Base-by-base conservation (phyloP, 805 yeast species). In the Yamadazyma paraphyllophila region DNA sequence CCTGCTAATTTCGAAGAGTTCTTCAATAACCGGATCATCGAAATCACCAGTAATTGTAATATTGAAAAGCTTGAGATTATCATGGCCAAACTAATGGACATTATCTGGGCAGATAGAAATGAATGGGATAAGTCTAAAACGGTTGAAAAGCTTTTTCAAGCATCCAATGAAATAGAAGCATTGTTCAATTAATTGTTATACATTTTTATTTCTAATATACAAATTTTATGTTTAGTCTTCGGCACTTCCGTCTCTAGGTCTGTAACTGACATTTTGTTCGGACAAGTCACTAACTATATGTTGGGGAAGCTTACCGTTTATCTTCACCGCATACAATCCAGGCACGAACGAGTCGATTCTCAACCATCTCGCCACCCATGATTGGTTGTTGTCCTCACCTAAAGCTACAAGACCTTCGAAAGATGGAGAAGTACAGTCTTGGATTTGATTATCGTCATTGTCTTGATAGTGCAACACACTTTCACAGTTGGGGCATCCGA, bases 321-420 rank as follows among this genome's bases (percentile, higher is more conserved):
- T 92, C 59, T 92, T 88, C 26, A 91, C 96, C 1, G 99, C 99
- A 57, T 94, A 90, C 56, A 92, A 63, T 0, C 98, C 99, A 0
- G 95, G 87, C 16, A 81, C 83, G 61, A 89, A 88, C 13, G 88
- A 84, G 59, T 88, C 96, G 27, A 92, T 84, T 64, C 97, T 81
- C 46, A 92, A 72, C 99, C 99, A 92, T 60, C 87, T 81, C 12
- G 97, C 97, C 33, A 89, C 97, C 99, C 99, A 92, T 1, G 97
- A 88, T 30, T 76, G 79, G 42, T 81, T 80, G 56, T 67, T 71
- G 41, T 92, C 89, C 49, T 85, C 90, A 40, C 95, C 89, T 51
- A 89, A 75, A 2, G 97, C 97, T 4, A 92, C 96, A 29, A 88
- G 71, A 0, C 99, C 99, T 71, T 92, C 99, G 62, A 90, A 92